Conservation (phyloP, 352 stramenopile genomes). For the Globisporangium recalcitrans region DNA sequence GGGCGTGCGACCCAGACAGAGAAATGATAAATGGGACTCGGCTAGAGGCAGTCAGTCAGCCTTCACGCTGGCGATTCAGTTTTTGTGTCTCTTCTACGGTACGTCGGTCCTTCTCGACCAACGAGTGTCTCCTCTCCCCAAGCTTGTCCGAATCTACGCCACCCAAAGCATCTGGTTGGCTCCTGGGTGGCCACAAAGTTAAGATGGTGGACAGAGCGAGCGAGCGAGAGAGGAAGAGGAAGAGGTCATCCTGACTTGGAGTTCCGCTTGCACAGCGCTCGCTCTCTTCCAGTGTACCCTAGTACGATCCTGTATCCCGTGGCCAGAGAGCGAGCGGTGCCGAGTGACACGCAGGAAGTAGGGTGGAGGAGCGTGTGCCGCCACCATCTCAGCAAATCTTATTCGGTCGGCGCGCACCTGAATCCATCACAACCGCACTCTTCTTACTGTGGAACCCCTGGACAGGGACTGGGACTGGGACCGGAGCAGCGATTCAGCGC, state of each 20-base stretch:
- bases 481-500: background rate
- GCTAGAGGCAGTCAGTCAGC: background rate
- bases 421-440: background rate
- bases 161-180: background rate
- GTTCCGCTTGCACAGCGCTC: background rate
- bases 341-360: background rate
- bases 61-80: background rate
- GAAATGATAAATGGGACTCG: conserved; percentile 1
- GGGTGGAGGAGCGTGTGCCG: background rate
- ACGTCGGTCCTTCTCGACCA: background rate
- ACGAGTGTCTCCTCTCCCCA: background rate
- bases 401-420: background rate
- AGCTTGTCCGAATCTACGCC: background rate
- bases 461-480: too few relatives aligned
- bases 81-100: background rate
- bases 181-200: background rate
- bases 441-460: background rate
- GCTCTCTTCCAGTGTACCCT: conserved; percentile 1
- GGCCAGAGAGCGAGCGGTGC: background rate
- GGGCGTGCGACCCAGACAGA: background rate
- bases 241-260: conserved; percentile 1
- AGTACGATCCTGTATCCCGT: background rate
- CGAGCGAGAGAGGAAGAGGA: background rate
- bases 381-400: background rate
- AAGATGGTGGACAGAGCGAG: background rate